A percentile compares a stretch with the other conserved stretches of the same genome.
These are phyloP conservation scores for Litchi chinensis DNA, from an alignment of 345 rosid species.

Conservation along the genomic window DNA sequence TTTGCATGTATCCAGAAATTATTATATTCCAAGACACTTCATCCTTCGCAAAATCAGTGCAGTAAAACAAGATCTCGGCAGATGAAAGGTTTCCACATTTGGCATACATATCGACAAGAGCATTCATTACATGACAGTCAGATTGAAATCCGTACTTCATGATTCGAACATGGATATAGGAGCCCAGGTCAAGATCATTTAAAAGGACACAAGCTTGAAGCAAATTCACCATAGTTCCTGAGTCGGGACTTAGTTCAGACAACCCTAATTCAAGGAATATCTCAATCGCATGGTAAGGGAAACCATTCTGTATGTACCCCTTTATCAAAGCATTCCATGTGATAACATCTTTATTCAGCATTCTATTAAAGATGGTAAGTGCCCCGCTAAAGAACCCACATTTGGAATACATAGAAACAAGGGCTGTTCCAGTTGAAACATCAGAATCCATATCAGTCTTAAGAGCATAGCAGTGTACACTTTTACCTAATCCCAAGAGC, in stretches of 20 bases:
- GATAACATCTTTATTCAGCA: constrained; percentile 51
- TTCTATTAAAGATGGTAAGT: constrained; percentile 39
- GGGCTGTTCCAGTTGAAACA: constrained; percentile 46
- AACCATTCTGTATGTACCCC: constrained; percentile 50
- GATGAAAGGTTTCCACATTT: constrained; percentile 52
- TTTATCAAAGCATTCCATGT: constrained; percentile 63
- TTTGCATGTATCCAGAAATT: constrained; percentile 55
- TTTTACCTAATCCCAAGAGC: constrained; percentile 48
- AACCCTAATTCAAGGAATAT: constrained; percentile 40
- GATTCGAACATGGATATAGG: constrained; percentile 42
- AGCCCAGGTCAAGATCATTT: constrained; percentile 43
- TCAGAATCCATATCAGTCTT: constrained; percentile 48
- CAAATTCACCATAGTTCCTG: constrained; percentile 59
- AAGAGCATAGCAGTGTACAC: constrained; percentile 57
- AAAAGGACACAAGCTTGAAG: constrained; percentile 50
- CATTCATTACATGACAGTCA: constrained; percentile 48
- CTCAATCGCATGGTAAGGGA: constrained; percentile 36
- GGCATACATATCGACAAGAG: constrained; percentile 59
- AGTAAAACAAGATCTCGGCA: constrained; percentile 47
- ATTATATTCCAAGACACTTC: constrained; percentile 62
- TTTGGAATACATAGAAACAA: constrained; percentile 64
- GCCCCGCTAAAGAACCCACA: constrained; percentile 44
- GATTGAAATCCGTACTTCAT: constrained; percentile 52
- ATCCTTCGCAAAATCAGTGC: constrained; percentile 37
- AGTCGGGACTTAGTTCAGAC: constrained; percentile 43